phyloP scores from a whole-genome alignment of 352 stramenopile species.

The Thraustochytrium sp. region DNA sequence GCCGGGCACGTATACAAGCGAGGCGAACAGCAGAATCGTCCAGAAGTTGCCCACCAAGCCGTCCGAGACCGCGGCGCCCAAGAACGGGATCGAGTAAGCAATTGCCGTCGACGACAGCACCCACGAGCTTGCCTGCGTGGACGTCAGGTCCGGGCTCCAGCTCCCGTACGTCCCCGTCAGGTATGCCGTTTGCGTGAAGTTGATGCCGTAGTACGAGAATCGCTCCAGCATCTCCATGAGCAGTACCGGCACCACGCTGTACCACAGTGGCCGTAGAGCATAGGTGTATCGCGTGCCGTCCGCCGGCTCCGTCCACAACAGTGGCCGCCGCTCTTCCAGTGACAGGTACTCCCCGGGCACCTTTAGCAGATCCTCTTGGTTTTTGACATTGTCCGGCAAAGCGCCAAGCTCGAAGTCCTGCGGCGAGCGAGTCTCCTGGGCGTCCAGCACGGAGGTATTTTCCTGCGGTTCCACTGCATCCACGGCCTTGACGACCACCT shows the following conservation, averaged over 20 bases:
- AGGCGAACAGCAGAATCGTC: constrained; percentile 54
- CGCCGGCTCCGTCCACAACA: no score
- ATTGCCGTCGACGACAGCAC: constrained; percentile 58
- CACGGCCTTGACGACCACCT: no score
- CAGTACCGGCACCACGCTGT: constrained; percentile 59
- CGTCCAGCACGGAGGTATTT: no score
- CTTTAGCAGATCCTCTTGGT: no score
- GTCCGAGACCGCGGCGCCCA: constrained; percentile 58
- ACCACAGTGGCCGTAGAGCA: constrained; percentile 54
- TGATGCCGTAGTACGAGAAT: constrained; percentile 62
- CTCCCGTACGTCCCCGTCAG: constrained; percentile 59
- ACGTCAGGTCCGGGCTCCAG: constrained; percentile 59
- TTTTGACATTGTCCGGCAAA: no score
- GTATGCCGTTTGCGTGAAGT: constrained; percentile 61
- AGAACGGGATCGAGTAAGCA: constrained; percentile 61
- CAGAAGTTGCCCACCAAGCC: constrained; percentile 58
- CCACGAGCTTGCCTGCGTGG: constrained; percentile 55
- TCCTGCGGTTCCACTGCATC: no score
- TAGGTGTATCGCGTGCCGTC: no score
- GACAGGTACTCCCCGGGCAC: no score
- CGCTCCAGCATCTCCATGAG: constrained; percentile 60
- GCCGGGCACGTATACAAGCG: constrained; percentile 59
- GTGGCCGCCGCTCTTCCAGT: no score
- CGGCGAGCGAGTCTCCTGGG: no score
- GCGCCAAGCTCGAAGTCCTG: no score